phyloP scores from a whole-genome alignment of 1,284 basidiomycete genomes.

The Marasmius sp. region DNA sequence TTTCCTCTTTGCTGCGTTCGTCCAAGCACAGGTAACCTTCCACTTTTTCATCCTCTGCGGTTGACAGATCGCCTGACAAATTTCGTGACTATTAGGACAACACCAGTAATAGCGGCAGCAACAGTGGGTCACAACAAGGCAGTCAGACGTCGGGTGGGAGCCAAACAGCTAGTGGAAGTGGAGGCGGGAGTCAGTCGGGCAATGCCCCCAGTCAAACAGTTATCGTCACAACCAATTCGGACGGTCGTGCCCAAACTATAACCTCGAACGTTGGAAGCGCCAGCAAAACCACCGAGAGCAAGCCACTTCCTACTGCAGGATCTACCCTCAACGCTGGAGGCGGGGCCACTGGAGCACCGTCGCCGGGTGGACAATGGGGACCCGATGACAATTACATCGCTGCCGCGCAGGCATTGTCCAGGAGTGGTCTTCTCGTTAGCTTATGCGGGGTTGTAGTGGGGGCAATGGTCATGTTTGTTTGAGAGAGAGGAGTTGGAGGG shows the following conservation, averaged over 20 bases:
- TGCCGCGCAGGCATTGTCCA: conserved; percentile 4
- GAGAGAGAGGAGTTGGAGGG: not conserved
- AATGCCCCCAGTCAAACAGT: conserved; percentile 3
- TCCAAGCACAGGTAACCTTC: conserved; percentile 2
- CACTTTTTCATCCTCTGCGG: not conserved
- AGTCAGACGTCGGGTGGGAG: not conserved
- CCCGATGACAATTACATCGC: conserved; percentile 11
- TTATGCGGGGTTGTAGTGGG: conserved; percentile 7
- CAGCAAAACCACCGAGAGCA: conserved; percentile 4
- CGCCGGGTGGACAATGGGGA: conserved; percentile 7
- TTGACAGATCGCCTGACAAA: not conserved
- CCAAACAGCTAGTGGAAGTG: not conserved
- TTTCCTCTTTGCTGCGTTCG: not conserved
- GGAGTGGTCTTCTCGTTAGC: conserved; percentile 4
- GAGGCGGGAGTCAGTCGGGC: not conserved
- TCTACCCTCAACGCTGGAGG: conserved; percentile 8
- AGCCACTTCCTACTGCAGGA: conserved; percentile 5
- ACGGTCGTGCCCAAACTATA: conserved; percentile 5
- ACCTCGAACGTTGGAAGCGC: not conserved
- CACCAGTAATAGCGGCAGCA: not conserved
- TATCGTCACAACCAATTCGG: conserved; percentile 2
- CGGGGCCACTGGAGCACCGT: conserved; percentile 1
- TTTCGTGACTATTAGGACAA: not conserved
- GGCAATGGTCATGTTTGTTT: not conserved
- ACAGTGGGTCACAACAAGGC: not conserved